A percentile compares a stretch with the other conserved stretches of the same genome.
Evolutionary conservation across 2,329 filamentous ascomycete species (phyloP).

Genomic region (Spiromastix sp.): DNA sequence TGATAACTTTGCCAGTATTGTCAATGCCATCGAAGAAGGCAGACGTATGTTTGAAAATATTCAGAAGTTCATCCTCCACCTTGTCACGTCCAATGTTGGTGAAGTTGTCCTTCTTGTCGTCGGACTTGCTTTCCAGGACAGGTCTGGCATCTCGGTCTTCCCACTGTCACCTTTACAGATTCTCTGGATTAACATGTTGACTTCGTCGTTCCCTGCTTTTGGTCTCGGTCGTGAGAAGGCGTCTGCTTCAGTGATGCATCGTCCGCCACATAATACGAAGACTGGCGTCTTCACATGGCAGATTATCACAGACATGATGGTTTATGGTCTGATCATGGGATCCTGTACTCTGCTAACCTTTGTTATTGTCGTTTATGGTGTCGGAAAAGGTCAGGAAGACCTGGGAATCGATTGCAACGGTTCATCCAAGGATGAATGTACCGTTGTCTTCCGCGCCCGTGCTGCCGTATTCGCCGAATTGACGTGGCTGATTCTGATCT

Average conservation of each 20-base stretch:
- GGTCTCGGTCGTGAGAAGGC: slow-evolving; percentile 49
- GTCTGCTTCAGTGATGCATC: slow-evolving; percentile 42
- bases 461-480: slow-evolving; percentile 48
- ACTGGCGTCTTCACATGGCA: slow-evolving; percentile 43
- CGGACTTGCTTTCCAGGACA: slow-evolving; percentile 49
- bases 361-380: slow-evolving; percentile 40
- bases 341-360: slow-evolving; percentile 41
- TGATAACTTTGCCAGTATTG: slow-evolving; percentile 81
- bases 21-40: slow-evolving; percentile 72
- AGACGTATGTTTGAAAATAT: slow-evolving; percentile 82
- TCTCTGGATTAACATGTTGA: slow-evolving; percentile 56
- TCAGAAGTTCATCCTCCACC: slow-evolving; percentile 57
- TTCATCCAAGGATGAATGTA: slow-evolving; percentile 8
- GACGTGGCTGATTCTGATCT: slow-evolving; percentile 47
- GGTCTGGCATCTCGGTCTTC: slow-evolving; percentile 43
- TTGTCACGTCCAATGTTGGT: slow-evolving; percentile 46
- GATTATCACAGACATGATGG: slow-evolving; percentile 44
- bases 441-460: slow-evolving; percentile 34
- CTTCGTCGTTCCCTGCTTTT: slow-evolving; percentile 49
- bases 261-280: slow-evolving; percentile 44
- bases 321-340: slow-evolving; percentile 43
- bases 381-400: slow-evolving; percentile 28
- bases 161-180: slow-evolving; percentile 50
- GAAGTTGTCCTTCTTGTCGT: slow-evolving; percentile 49
- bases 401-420: slow-evolving; percentile 13